phyloP scores from a whole-genome alignment of 441 rosid genomes.

The Arabidopsis hybrid region DNA sequence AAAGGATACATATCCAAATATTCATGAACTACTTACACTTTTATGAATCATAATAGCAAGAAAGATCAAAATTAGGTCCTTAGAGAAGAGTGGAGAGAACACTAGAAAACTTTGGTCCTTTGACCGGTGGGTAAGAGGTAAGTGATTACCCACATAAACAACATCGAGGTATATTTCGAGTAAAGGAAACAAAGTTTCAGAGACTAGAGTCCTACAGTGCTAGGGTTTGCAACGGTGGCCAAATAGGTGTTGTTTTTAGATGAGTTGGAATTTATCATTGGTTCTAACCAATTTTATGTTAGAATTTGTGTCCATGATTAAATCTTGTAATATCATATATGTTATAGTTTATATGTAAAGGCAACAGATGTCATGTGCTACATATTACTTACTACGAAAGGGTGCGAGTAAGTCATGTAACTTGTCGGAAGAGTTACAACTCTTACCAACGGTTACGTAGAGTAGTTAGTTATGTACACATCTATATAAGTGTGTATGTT shows the following conservation, averaged over 20 bases:
- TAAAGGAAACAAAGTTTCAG: background rate
- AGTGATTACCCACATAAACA: slow-evolving; percentile 1
- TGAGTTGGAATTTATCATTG: background rate
- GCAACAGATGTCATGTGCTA: no score
- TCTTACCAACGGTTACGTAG: no score
- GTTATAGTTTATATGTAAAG: no score
- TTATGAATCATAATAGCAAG: slow-evolving; percentile 8
- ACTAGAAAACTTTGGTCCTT: slow-evolving; percentile 10
- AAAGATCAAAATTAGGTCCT: background rate
- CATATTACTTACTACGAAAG: no score
- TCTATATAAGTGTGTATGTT: no score
- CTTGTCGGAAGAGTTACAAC: no score
- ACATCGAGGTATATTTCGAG: background rate
- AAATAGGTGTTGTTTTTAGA: background rate
- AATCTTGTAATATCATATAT: no score
- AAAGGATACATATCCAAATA: background rate
- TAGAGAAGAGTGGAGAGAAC: background rate
- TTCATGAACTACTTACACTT: background rate
- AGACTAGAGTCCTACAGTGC: background rate
- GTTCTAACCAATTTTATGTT: background rate
- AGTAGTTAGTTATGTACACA: no score
- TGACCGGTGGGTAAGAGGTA: background rate
- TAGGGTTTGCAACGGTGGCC: background rate
- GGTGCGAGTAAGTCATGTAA: no score
- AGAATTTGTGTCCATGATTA: no score